Conservation (phyloP, 2,329 filamentous ascomycete species). For the Neobulgaria alba region DNA sequence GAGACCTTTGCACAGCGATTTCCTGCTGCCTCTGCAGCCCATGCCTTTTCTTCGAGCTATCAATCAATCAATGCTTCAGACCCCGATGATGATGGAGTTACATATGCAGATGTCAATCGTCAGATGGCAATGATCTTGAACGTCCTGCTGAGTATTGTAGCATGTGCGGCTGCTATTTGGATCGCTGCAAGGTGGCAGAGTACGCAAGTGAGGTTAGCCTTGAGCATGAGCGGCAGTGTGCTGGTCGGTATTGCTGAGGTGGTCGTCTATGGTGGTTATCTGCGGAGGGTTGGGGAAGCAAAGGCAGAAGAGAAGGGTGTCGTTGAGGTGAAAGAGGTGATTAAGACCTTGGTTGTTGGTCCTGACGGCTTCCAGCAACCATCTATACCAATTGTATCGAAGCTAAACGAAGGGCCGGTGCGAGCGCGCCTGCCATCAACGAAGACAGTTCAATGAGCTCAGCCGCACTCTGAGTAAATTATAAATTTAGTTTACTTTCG, state of each 20-base stretch:
- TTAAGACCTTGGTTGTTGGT: slow-evolving; percentile 62
- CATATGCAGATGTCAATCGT: slow-evolving; percentile 66
- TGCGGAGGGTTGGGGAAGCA: slow-evolving; percentile 61
- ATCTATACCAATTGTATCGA: neutral
- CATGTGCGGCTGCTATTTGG: slow-evolving; percentile 71
- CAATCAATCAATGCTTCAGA: slow-evolving; percentile 34
- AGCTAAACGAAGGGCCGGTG: neutral
- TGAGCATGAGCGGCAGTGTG: slow-evolving; percentile 62
- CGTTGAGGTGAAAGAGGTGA: slow-evolving; percentile 59
- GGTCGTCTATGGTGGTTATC: slow-evolving; percentile 66
- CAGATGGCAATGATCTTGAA: slow-evolving; percentile 82
- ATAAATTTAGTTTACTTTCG: too few relatives aligned
- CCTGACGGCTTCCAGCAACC: slow-evolving; percentile 14
- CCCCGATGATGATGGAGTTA: slow-evolving; percentile 52
- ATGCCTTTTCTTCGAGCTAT: slow-evolving; percentile 44
- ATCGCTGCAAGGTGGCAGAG: slow-evolving; percentile 70
- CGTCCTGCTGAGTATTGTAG: slow-evolving; percentile 76
- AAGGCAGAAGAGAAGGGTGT: slow-evolving; percentile 52
- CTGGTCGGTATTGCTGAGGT: slow-evolving; percentile 70
- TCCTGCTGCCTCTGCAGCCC: slow-evolving; percentile 41
- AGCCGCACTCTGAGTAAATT: neutral
- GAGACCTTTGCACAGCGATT: slow-evolving; percentile 55
- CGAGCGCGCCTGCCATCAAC: neutral
- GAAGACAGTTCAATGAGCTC: neutral
- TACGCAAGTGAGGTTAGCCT: slow-evolving; percentile 57